Conservation (phyloP, 2,329 filamentous ascomycete genomes). For the Apiospora phragmitis region DNA sequence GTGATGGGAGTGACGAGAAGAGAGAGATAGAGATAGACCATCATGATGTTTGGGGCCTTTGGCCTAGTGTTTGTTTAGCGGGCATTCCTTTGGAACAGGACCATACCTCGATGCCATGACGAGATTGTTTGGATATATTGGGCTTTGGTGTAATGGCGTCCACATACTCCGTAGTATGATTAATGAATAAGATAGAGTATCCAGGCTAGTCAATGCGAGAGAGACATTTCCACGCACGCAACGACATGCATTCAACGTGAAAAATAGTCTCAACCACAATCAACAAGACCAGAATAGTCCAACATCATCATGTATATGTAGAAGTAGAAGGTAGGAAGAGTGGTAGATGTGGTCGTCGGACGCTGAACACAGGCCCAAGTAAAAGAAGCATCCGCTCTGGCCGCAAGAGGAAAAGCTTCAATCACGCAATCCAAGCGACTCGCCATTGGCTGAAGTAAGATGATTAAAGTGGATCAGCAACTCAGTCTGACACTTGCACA, state of each 20-base stretch:
- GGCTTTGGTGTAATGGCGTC: neutral
- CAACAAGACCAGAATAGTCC: neutral
- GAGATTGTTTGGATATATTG: neutral
- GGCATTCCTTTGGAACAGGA: neutral
- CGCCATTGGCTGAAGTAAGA: neutral
- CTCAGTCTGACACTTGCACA: neutral
- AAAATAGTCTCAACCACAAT: neutral
- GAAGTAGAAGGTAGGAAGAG: neutral
- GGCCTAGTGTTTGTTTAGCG: neutral
- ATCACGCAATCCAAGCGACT: constrained; percentile 8
- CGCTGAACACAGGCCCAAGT: neutral
- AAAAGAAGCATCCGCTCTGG: constrained; percentile 7
- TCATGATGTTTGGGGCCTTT: neutral
- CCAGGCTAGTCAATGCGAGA: neutral
- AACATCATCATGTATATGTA: neutral
- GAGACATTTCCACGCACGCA: neutral
- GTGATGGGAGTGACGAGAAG: neutral
- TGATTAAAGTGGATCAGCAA: neutral
- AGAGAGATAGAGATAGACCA: neutral
- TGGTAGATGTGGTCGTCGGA: neutral
- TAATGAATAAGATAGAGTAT: neutral
- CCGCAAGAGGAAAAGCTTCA: neutral
- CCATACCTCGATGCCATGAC: neutral
- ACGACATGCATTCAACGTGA: neutral
- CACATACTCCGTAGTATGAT: neutral